phyloP scores from a whole-genome alignment of 2,329 filamentous ascomycete genomes.

The Cercospora sp. region DNA sequence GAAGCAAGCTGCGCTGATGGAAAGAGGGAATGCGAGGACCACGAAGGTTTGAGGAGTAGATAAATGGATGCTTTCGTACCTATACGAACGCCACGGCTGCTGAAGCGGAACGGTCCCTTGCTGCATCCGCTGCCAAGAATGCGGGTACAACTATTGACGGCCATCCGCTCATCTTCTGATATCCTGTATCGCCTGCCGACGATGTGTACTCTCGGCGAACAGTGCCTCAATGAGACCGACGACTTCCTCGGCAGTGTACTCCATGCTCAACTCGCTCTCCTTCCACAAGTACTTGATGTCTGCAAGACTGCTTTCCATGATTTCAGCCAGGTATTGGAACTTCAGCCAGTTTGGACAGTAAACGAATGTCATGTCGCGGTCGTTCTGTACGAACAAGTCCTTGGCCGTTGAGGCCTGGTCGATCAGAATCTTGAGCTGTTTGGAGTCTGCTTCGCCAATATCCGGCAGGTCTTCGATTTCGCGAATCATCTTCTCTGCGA shows the following conservation, averaged over 20 bases:
- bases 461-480: conserved; percentile 64
- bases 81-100: conserved; percentile 2
- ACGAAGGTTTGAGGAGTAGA: not conserved
- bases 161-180: conserved; percentile 44
- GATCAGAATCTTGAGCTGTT: conserved; percentile 59
- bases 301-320: conserved; percentile 62
- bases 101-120: not conserved
- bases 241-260: conserved; percentile 63
- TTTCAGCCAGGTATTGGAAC: conserved; percentile 64
- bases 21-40: not conserved
- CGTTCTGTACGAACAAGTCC: conserved; percentile 55
- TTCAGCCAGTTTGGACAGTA: conserved; percentile 65
- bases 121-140: not conserved
- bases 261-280: conserved; percentile 62
- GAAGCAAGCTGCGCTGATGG: not conserved
- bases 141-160: not conserved
- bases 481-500: conserved; percentile 60
- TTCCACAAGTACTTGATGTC: conserved; percentile 67
- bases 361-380: conserved; percentile 56
- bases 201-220: conserved; percentile 62
- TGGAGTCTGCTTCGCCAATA: conserved; percentile 63
- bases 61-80: not conserved
- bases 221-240: conserved; percentile 64
- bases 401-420: conserved; percentile 57
- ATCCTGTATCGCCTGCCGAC: conserved; percentile 59